These are phyloP conservation scores for Colletotrichum magnum DNA, from an alignment of 2,329 filamentous ascomycete species.

Conservation along the genomic window DNA sequence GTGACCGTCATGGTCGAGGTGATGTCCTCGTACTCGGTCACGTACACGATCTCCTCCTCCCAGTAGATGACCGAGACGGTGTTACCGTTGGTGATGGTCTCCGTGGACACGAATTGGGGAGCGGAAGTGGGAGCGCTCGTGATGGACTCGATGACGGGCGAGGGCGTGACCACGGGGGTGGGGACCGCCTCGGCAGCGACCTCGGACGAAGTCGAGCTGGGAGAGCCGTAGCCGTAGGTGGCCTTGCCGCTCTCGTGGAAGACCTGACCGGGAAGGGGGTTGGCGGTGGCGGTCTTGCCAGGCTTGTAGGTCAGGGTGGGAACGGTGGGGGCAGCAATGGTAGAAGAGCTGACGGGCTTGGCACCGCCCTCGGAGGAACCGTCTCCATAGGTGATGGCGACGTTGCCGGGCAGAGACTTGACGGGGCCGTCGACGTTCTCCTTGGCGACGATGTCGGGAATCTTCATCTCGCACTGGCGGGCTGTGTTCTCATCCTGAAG, in stretches of 20 bases:
- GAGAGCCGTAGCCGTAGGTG: conserved; percentile 32
- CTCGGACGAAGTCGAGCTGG: conserved; percentile 26
- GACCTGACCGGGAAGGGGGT: conserved; percentile 58
- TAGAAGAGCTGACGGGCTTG: conserved; percentile 26
- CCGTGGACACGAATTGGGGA: conserved; percentile 59
- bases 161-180: conserved; percentile 4
- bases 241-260: conserved; percentile 53
- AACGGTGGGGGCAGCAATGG: conserved; percentile 37
- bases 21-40: conserved; percentile 60
- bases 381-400: conserved; percentile 57
- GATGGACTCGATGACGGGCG: conserved; percentile 49
- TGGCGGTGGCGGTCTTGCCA: conserved; percentile 51
- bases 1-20: conserved; percentile 58
- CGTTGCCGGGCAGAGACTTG: conserved; percentile 75
- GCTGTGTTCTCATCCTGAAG: conserved; percentile 73
- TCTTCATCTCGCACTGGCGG: conserved; percentile 73
- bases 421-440: conserved; percentile 74
- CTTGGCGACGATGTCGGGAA: conserved; percentile 66
- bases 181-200: conserved; percentile 17
- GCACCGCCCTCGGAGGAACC: conserved; percentile 41
- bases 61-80: conserved; percentile 70
- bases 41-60: conserved; percentile 68
- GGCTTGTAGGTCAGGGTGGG: conserved; percentile 54
- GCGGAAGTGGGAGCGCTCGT: conserved; percentile 21
- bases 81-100: conserved; percentile 65